Conservation (phyloP, 2,329 filamentous ascomycete species). For the Claviceps spartinae region DNA sequence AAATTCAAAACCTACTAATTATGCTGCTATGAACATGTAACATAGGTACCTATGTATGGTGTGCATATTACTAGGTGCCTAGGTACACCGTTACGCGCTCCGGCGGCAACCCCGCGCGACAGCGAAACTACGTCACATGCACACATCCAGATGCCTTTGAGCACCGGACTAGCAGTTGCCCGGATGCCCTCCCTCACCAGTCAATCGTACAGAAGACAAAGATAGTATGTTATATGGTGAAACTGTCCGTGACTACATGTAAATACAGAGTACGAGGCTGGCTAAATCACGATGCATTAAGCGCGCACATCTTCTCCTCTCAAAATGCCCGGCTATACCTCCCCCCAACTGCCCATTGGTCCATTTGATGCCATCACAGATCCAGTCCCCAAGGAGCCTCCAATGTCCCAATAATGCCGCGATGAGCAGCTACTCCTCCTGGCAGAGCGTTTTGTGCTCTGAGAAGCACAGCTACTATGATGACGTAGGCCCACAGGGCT, state of each 20-base stretch:
- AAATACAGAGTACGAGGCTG: not conserved
- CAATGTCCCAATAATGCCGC: conserved; percentile 86
- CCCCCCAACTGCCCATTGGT: conserved; percentile 66
- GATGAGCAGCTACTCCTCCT: conserved; percentile 56
- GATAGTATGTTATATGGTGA: too few species aligned
- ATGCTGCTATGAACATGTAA: too few species aligned
- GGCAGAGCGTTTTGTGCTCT: conserved; percentile 66
- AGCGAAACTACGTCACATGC: too few species aligned
- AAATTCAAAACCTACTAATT: too few species aligned
- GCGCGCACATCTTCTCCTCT: not conserved
- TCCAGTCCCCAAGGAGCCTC: conserved; percentile 64
- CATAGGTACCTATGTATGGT: too few species aligned
- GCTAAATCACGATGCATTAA: not conserved
- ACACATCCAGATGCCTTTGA: too few species aligned
- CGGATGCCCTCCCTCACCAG: too few species aligned
- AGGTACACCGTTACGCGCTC: too few species aligned
- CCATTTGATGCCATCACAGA: conserved; percentile 54
- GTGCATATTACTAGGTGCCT: too few species aligned
- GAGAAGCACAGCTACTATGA: conserved; percentile 66
- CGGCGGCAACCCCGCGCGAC: too few species aligned
- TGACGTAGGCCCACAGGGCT: conserved; percentile 35
- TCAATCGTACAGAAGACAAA: too few species aligned
- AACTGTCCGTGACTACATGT: not conserved
- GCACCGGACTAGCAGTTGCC: too few species aligned
- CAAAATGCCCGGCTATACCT: conserved; percentile 35